These are phyloP conservation scores for Wickerhamomyces subpelliculosus DNA, from an alignment of 805 yeast species.

Conservation along the genomic window DNA sequence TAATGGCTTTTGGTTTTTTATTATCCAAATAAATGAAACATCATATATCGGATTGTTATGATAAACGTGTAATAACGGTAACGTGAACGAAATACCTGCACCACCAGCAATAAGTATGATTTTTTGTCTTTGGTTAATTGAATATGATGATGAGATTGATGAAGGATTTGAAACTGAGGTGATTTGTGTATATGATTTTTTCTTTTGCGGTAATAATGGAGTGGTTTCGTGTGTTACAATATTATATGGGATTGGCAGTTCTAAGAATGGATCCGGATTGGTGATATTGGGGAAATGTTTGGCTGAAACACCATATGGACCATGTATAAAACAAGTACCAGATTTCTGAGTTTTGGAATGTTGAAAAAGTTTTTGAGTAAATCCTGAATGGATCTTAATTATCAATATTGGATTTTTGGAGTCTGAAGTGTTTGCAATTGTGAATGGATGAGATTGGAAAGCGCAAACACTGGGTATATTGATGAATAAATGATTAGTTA, in stretches of 20 bases:
- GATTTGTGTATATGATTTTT: neutral
- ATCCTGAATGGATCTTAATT: constrained; percentile 17
- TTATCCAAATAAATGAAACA: constrained; percentile 18
- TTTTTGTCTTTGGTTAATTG: constrained; percentile 4
- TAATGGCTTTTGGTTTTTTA: constrained; percentile 5
- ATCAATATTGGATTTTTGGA: constrained; percentile 5
- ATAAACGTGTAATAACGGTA: constrained; percentile 8
- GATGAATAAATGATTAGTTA: constrained; percentile 20
- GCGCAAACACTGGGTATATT: constrained; percentile 14
- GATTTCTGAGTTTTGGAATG: neutral
- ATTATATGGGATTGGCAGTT: neutral
- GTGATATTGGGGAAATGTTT: constrained; percentile 7
- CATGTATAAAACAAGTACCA: constrained; percentile 18
- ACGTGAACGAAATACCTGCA: constrained; percentile 11
- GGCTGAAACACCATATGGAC: constrained; percentile 20
- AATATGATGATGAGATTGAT: neutral
- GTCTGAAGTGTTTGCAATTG: constrained; percentile 16
- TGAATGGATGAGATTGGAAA: constrained; percentile 23
- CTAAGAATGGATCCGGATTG: neutral
- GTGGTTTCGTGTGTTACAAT: neutral
- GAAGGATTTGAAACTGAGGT: neutral
- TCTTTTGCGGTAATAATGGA: neutral
- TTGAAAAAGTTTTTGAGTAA: constrained; percentile 15
- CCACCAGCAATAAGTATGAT: constrained; percentile 17
- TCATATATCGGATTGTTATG: constrained; percentile 5